These are phyloP conservation scores for Cavenderia fasciculata DNA, from an alignment of 78 protist genomes.

Conservation along the genomic window DNA sequence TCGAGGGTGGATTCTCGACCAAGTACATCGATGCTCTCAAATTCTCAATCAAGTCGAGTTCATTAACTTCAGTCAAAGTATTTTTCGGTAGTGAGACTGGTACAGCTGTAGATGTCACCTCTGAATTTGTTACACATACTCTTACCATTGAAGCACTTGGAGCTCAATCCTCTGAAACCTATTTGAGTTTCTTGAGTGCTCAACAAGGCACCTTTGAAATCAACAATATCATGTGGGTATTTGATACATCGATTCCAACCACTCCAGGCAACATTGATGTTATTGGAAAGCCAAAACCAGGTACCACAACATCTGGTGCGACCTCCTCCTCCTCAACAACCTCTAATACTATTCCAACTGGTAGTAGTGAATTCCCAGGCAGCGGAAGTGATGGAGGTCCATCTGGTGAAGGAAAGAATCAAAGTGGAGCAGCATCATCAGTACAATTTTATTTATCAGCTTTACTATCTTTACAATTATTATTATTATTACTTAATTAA, in stretches of 20 bases:
- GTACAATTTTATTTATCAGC: no score
- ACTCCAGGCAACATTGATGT: not conserved
- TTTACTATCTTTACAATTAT: no score
- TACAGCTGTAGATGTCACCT: not conserved
- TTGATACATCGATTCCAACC: not conserved
- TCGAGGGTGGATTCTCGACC: not conserved
- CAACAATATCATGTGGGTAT: not conserved
- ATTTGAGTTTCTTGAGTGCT: not conserved
- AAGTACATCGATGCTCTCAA: not conserved
- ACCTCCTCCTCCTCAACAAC: not conserved
- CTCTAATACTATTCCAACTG: not conserved
- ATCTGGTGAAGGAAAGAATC: not conserved
- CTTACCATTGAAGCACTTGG: not conserved
- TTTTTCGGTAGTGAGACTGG: not conserved
- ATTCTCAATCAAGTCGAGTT: not conserved
- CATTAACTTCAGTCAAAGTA: not conserved
- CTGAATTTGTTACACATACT: not conserved
- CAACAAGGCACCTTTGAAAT: not conserved
- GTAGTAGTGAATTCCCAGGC: not conserved
- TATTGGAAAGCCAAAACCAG: not conserved
- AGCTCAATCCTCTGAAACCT: not conserved
- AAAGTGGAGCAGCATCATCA: not conserved
- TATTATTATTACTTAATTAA: no score
- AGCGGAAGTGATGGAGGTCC: not conserved
- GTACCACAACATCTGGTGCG: not conserved